Percentiles rank a stretch among this genome's conserved stretches.
Evolutionary conservation across 768 basidiomycete species (phyloP).

Genomic region (Collybiopsis luxurians): DNA sequence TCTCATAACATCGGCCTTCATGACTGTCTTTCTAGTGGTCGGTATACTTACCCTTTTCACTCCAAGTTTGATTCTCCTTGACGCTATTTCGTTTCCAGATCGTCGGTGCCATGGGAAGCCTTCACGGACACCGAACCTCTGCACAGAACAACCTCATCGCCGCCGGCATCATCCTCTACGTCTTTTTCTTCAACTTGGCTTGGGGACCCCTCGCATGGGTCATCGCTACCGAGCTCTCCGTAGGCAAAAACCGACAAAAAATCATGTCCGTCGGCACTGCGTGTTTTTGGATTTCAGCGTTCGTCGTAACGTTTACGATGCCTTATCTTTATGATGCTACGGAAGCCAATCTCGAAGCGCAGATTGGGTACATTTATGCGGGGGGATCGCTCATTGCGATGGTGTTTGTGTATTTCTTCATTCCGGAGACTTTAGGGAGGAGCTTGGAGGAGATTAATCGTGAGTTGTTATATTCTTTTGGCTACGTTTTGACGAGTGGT

Average conservation of each 20-base stretch:
- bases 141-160: background rate
- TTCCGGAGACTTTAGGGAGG: background rate
- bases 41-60: no score
- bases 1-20: background rate
- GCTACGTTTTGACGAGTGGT: background rate
- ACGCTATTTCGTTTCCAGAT: background rate
- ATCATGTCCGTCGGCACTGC: constrained; percentile 9
- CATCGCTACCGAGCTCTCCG: constrained; percentile 6
- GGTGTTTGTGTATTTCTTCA: constrained; percentile 7
- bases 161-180: constrained; percentile 8
- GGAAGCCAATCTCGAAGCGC: background rate
- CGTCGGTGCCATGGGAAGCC: constrained; percentile 5
- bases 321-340: constrained; percentile 7
- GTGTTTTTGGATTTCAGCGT: constrained; percentile 5
- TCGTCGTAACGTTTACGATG: constrained; percentile 7
- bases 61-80: no score
- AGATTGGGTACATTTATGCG: background rate
- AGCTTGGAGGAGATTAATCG: background rate
- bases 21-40: background rate
- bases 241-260: constrained; percentile 5
- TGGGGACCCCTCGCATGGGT: constrained; percentile 11
- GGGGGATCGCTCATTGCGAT: constrained; percentile 3
- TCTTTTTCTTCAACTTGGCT: constrained; percentile 9
- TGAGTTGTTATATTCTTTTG: background rate
- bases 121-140: background rate